Base-by-base conservation (phyloP, 2,329 filamentous ascomycete genomes). In the Fusarium irregulare region DNA sequence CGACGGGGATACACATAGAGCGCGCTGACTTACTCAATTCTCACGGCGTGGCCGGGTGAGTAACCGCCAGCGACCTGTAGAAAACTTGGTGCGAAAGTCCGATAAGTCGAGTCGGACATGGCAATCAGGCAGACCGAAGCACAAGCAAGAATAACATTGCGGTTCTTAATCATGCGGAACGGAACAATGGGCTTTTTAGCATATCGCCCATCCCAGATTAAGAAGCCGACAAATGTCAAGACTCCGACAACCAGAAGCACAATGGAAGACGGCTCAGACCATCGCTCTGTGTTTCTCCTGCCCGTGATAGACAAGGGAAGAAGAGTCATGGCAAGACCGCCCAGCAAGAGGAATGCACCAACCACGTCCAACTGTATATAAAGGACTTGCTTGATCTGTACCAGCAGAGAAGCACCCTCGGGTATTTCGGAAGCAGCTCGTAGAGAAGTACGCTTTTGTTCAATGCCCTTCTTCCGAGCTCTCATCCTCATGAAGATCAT, bases 101-200 rank as follows among this genome's bases (percentile, higher is more conserved):
- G 41, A 14, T 71, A 71, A 3, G 70, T 53, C 3, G 67, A 71
- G 14, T 71, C 68, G 3, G 68, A 70, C 67, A 71, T 71, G 2
- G 68, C 63, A 30, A 71, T 71, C 23, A 64, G 27, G 10, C 59
- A 60, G 0, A 64, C 68, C 0, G 67, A 71, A 10, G 47, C 68
- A 20, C 68, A 71, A 1, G 68, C 68, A 4, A 71, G 27, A 4
- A 71, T 58, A 10, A 71, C 68, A 5, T 71, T 71, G 25, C 68
- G 63, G 7, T 71, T 64, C 2, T 49, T 51, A 8, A 71, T 71
- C 5, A 68, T 71, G 7, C 67, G 68, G n/a, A 71, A 71, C 0
- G 68, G 68, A n/a, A 70, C 66, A 13, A 70, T 63, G 0, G 66
- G 66, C 3, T 66, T 70, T 0, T 62, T 58, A 1, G 66, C 66